phyloP scores from a whole-genome alignment of 805 yeast genomes.

The Kuraishia molischiana region DNA sequence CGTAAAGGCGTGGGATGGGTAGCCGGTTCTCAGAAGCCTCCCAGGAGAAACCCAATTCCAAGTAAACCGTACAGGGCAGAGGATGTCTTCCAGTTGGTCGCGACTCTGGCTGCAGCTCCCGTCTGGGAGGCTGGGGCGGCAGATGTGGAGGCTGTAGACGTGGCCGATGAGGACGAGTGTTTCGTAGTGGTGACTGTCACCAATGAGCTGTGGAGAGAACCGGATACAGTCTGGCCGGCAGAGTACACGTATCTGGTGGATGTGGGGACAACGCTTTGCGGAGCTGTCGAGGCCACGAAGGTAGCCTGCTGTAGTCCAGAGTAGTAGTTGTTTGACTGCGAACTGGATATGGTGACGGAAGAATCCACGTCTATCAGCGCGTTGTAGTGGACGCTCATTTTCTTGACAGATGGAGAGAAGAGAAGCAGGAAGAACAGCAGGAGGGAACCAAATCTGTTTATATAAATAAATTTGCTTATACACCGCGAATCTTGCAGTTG shows the following conservation, averaged over 20 bases:
- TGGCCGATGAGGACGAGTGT: background rate
- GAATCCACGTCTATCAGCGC: slow-evolving; percentile 1
- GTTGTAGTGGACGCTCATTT: too few species aligned
- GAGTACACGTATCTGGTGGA: background rate
- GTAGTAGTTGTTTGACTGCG: background rate
- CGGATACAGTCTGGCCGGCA: too few species aligned
- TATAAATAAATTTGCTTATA: too few species aligned
- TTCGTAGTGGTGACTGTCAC: too few species aligned
- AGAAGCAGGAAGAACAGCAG: too few species aligned
- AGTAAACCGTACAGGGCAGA: background rate
- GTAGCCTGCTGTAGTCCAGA: background rate
- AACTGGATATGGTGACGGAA: background rate
- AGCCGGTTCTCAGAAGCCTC: background rate
- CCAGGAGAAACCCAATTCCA: background rate
- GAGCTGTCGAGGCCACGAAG: background rate
- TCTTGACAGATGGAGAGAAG: too few species aligned
- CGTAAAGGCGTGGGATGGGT: too few species aligned
- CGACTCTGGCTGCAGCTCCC: background rate
- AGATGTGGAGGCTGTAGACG: background rate
- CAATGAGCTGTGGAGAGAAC: too few species aligned
- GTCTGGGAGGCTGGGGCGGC: background rate
- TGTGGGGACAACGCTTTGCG: background rate
- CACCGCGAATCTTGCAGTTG: too few species aligned
- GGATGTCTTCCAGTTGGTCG: background rate
- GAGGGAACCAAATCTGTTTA: too few species aligned